Base-by-base conservation (phyloP, 2,329 filamentous ascomycete genomes). In the Ramularia collo-cygni region DNA sequence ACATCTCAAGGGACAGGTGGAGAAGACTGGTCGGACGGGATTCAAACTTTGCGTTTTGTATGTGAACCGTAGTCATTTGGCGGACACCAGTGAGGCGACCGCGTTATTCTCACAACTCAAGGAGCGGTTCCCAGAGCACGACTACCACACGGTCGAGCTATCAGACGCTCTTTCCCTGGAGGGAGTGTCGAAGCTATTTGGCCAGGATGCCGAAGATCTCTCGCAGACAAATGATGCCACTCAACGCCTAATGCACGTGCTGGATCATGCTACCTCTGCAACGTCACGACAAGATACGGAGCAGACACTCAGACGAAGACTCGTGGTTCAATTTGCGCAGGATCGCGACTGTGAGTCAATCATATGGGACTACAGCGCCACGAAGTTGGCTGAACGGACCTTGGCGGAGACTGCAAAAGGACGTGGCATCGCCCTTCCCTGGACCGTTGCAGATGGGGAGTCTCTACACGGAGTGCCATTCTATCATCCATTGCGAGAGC, bases 341-440 rank as follows among this genome's bases (percentile, higher is more conserved):
- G 61, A 67, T 12, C 65, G 72, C 18, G 65, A 58, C 9, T 92
- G 81, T 59, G 76, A 82, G 48, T 79, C 79, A 9, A 73, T 96
- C 29, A 65, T 96, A 1, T 82, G 92, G 63, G 89, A 85, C 15
- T 81, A 90, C 64, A 93, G 79, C 50, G 95, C 92, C 14, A 95
- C 88, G 4, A 77, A 81, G 12, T 77, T 98, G 19, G 90, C 92
- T 3, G 86, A 90, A 51, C 80, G 86, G 55, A 85, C 87, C 0
- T 76, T 98, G 10, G 74, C 86, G 5, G 86, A 92, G 64, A 88
- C 90, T 2, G 88, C 90, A 16, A 95, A 95, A 64, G 92, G 92
- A 1, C 76, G 90, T 35, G 92, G 90, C 1, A 88, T 83, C 51
- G 78, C 83, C 4, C 66, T 96, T 14, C 85, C 89, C 1, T 90